Conservation (phyloP, 352 stramenopile genomes). For the Phytophthora foliorum region DNA sequence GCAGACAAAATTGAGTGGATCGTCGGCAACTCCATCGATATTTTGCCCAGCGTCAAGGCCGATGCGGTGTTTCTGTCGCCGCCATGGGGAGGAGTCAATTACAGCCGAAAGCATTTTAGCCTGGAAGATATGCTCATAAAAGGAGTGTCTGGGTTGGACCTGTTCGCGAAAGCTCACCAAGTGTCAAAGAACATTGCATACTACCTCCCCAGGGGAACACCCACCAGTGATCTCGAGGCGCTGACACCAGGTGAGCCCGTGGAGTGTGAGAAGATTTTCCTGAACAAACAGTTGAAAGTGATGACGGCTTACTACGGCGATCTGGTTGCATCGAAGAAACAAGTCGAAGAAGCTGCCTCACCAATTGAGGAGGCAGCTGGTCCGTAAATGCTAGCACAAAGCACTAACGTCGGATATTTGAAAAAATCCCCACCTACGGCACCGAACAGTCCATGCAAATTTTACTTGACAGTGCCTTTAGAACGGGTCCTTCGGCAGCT, state of each 20-base stretch:
- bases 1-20: slow-evolving; percentile 94
- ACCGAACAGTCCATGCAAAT: slow-evolving; percentile 15
- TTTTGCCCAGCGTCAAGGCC: slow-evolving; percentile 79
- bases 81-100: slow-evolving; percentile 89
- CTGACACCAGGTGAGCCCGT: slow-evolving; percentile 61
- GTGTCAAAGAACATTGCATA: slow-evolving; percentile 86
- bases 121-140: slow-evolving; percentile 78
- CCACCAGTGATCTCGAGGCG: slow-evolving; percentile 55
- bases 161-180: slow-evolving; percentile 71
- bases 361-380: slow-evolving; percentile 7
- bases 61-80: slow-evolving; percentile 94
- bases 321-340: slow-evolving; percentile 31
- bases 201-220: slow-evolving; percentile 83
- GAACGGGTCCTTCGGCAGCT: slow-evolving; percentile 75
- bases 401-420: neutral
- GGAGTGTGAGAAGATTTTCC: slow-evolving; percentile 82
- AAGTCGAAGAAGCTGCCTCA: slow-evolving; percentile 14
- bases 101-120: slow-evolving; percentile 69
- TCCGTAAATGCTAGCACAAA: slow-evolving; percentile 5
- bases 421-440: neutral
- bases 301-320: slow-evolving; percentile 87
- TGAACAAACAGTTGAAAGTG: slow-evolving; percentile 86
- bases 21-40: slow-evolving; percentile 84
- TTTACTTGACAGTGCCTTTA: slow-evolving; percentile 42
- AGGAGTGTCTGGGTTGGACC: slow-evolving; percentile 57